Evolutionary conservation across 75 land plant genomes (phyloP).

Genomic region (Sequoia sempervirens): DNA sequence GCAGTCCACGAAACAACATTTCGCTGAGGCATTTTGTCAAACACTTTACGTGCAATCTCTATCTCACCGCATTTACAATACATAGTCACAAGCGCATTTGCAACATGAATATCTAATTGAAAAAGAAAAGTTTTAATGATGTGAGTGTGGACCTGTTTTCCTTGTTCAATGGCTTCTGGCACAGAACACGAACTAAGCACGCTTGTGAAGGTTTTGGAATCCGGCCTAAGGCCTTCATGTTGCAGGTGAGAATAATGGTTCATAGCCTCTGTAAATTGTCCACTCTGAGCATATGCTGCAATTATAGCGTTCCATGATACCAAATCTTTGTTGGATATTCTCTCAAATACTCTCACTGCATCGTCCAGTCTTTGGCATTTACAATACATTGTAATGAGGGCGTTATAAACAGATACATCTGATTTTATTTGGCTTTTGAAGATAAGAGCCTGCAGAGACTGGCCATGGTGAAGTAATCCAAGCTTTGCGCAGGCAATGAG

Average conservation of each 20-base stretch:
- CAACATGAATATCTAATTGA: neutral
- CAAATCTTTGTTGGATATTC: constrained; percentile 18
- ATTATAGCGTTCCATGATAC: constrained; percentile 27
- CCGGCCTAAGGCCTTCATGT: neutral
- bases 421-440: constrained; percentile 5
- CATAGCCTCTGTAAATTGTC: constrained; percentile 19
- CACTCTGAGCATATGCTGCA: constrained; percentile 16
- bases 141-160: constrained; percentile 49
- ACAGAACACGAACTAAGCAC: neutral
- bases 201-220: neutral
- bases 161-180: constrained; percentile 7
- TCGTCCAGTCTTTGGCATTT: constrained; percentile 10
- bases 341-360: constrained; percentile 17
- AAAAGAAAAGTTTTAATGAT: constrained; percentile 32
- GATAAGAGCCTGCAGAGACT: neutral
- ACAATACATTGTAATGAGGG: constrained; percentile 18
- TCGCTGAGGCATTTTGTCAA: constrained; percentile 15
- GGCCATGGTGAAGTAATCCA: neutral
- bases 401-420: constrained; percentile 15
- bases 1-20: constrained; percentile 29
- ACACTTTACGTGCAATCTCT: constrained; percentile 18
- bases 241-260: constrained; percentile 14
- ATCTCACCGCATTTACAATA: constrained; percentile 25
- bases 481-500: neutral
- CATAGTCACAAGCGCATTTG: constrained; percentile 7